phyloP scores from a whole-genome alignment of 176 grass and related monocot species.

The Hordeum marinum region DNA sequence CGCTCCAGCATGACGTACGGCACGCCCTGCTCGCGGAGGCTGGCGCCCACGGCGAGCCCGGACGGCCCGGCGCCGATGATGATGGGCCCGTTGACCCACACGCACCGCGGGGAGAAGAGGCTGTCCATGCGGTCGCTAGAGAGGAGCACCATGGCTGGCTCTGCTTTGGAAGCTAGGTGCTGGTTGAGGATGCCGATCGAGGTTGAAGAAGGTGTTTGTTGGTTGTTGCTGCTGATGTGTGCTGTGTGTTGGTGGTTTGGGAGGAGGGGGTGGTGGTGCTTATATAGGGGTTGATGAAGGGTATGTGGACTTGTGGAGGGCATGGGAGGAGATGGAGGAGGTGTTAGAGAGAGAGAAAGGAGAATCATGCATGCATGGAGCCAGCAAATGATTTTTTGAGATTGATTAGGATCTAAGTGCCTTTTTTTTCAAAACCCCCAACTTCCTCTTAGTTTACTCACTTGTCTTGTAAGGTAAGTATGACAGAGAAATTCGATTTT shows the following conservation, averaged over 20 bases:
- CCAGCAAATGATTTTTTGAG: neutral
- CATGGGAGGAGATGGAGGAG: neutral
- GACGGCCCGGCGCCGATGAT: slow-evolving; percentile 76
- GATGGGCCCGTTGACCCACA: slow-evolving; percentile 75
- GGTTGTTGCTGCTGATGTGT: neutral
- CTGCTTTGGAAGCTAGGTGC: too few relatives aligned
- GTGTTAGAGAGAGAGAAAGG: neutral
- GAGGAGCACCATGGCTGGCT: slow-evolving; percentile 34
- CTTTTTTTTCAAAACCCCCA: neutral
- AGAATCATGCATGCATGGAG: neutral
- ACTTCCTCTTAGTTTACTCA: neutral
- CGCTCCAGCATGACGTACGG: slow-evolving; percentile 65
- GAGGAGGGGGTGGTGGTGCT: neutral
- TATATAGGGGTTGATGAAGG: slow-evolving; percentile 49
- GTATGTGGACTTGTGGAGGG: neutral
- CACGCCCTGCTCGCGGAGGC: slow-evolving; percentile 66
- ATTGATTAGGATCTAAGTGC: slow-evolving; percentile 24
- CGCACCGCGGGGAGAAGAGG: slow-evolving; percentile 41
- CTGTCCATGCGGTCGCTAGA: slow-evolving; percentile 28
- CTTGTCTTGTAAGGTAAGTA: too few relatives aligned
- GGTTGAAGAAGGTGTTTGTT: neutral
- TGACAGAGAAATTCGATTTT: neutral
- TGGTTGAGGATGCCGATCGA: neutral
- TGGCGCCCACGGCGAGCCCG: slow-evolving; percentile 57
- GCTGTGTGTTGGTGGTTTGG: slow-evolving; percentile 43